phyloP scores from a whole-genome alignment of 108 stramenopile genomes.

The Epipyxis sp. region DNA sequence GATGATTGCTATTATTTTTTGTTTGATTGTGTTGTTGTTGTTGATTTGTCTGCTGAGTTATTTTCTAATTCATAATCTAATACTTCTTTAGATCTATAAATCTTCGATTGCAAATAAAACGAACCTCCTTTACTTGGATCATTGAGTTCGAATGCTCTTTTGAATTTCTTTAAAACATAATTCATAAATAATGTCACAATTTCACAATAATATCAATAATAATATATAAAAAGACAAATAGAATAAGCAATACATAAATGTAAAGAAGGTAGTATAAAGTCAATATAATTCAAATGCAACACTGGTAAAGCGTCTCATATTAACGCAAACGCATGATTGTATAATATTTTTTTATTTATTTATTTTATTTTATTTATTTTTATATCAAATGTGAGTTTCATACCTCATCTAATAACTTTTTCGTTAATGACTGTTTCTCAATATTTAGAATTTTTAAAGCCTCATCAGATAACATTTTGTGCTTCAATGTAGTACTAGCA shows the following conservation, averaged over 20 bases:
- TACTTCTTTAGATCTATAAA: conserved; percentile 86
- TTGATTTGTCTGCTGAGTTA: no score
- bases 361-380: no score
- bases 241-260: not conserved
- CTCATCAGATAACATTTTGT: conserved; percentile 46
- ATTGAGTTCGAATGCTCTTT: conserved; percentile 85
- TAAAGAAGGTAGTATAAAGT: not conserved
- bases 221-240: not conserved
- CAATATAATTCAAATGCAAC: no score
- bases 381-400: no score
- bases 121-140: conserved; percentile 84
- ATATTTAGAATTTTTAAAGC: conserved; percentile 61
- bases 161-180: conserved; percentile 47
- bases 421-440: conserved; percentile 34
- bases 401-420: conserved; percentile 35
- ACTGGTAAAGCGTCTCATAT: no score
- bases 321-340: no score
- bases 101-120: conserved; percentile 96
- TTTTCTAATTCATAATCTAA: conserved; percentile 44
- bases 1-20: no score
- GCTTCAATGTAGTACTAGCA: conserved; percentile 45
- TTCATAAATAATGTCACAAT: not conserved
- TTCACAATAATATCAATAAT: not conserved
- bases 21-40: no score
- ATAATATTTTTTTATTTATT: no score